Percentiles rank a stretch among this genome's conserved stretches.
Conservation (phyloP, 2,329 filamentous ascomycete species). For the Fusarium duplospermum region DNA sequence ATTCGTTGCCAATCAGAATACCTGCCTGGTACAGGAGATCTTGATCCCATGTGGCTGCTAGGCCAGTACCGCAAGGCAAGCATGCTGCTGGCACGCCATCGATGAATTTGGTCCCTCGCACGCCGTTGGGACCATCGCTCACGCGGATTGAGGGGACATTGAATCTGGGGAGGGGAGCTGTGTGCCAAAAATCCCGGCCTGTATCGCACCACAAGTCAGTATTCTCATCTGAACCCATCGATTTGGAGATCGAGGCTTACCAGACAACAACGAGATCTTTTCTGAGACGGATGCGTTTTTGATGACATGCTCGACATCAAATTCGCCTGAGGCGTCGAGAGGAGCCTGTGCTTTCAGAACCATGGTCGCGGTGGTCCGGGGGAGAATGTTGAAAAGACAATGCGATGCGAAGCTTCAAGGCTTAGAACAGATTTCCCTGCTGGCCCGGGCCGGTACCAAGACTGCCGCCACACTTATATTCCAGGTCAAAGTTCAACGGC, state of each 20-base stretch:
- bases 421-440: not conserved
- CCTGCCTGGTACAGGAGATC: slow-evolving; percentile 17
- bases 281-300: slow-evolving; percentile 9
- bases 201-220: not conserved
- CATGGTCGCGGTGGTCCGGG: not conserved
- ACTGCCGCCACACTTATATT: not conserved
- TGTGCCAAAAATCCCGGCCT: slow-evolving; percentile 21
- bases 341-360: not conserved
- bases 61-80: slow-evolving; percentile 9
- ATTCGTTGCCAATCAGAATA: slow-evolving; percentile 10
- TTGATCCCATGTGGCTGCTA: slow-evolving; percentile 26
- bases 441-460: not conserved
- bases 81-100: slow-evolving; percentile 8
- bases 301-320: slow-evolving; percentile 10
- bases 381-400: not conserved
- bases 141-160: not conserved
- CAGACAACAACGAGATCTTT: slow-evolving; percentile 7
- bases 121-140: not conserved
- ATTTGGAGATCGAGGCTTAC: not conserved
- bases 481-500: not conserved
- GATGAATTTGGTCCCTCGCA: not conserved
- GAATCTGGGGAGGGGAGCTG: slow-evolving; percentile 1
- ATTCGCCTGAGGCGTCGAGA: not conserved
- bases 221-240: not conserved
- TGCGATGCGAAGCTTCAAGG: not conserved